phyloP scores from a whole-genome alignment of 176 grass and related monocot species.

The Carex scoparia region DNA sequence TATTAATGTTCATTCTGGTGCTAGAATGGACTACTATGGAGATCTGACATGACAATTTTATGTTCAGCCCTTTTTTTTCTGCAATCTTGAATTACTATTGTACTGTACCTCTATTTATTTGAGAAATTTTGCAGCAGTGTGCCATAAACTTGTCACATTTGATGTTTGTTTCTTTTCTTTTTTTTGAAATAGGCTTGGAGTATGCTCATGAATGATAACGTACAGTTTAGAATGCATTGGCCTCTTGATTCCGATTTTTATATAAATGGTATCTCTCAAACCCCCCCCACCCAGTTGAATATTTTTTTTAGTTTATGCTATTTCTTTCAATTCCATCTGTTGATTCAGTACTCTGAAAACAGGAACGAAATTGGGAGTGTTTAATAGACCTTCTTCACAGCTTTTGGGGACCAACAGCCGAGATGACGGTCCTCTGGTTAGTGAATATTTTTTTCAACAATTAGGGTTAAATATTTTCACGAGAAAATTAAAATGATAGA shows the following conservation, averaged over 20 bases:
- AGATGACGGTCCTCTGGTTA: slow-evolving; percentile 57
- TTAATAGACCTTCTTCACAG: slow-evolving; percentile 39
- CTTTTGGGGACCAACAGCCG: slow-evolving; percentile 51
- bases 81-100: not conserved
- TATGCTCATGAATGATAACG: slow-evolving; percentile 58
- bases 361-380: slow-evolving; percentile 40
- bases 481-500: not conserved
- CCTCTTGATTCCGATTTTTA: slow-evolving; percentile 39
- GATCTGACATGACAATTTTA: not conserved
- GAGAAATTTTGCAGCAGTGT: not conserved
- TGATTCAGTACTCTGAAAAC: not conserved
- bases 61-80: not conserved
- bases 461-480: not conserved
- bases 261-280: slow-evolving; percentile 38
- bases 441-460: slow-evolving; percentile 8
- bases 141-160: not conserved
- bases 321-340: not conserved
- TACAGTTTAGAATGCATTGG: slow-evolving; percentile 67
- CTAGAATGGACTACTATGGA: not conserved
- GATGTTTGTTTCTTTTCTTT: not conserved
- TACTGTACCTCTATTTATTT: not conserved
- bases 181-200: slow-evolving; percentile 46
- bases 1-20: not conserved
- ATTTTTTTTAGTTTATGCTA: not conserved
- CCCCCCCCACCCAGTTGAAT: too few species aligned